These are phyloP conservation scores for Penicillium cataractarum DNA, from an alignment of 495 filamentous ascomycete species.

Conservation along the genomic window DNA sequence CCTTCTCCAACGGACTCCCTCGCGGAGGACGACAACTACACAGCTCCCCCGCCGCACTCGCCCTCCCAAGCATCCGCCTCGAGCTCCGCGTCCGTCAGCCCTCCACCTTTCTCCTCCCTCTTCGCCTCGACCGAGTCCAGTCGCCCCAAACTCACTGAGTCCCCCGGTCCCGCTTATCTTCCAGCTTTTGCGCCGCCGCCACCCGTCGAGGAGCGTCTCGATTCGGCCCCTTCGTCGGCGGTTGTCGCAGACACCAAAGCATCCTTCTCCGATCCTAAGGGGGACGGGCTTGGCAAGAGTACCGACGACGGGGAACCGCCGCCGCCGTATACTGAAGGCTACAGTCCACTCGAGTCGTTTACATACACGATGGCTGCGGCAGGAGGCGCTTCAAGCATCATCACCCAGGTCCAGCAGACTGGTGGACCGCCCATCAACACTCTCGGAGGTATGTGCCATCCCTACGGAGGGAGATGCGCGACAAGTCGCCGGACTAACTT, in stretches of 20 bases:
- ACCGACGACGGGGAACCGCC: conserved; percentile 89
- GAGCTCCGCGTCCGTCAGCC: conserved; percentile 52
- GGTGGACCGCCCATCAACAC: conserved; percentile 83
- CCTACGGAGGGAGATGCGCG: no score
- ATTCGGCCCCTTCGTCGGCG: conserved; percentile 56
- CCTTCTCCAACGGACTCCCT: conserved; percentile 46
- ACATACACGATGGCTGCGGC: conserved; percentile 97
- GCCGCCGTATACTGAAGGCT: conserved; percentile 93
- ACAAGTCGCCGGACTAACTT: not conserved
- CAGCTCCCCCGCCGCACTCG: conserved; percentile 64
- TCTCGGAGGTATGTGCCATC: conserved; percentile 69
- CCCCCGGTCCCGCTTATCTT: conserved; percentile 56
- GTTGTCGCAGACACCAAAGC: conserved; percentile 81
- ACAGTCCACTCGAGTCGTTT: conserved; percentile 88
- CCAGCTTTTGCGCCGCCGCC: conserved; percentile 59
- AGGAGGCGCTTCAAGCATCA: conserved; percentile 95
- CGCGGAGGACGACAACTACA: conserved; percentile 55
- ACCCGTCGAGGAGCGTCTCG: conserved; percentile 40
- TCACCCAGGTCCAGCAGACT: conserved; percentile 96
- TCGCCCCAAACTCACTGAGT: conserved; percentile 57
- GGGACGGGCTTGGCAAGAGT: conserved; percentile 66
- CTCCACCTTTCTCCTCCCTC: conserved; percentile 69
- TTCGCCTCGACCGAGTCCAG: conserved; percentile 52
- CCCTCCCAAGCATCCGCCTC: conserved; percentile 70
- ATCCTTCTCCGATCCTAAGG: conserved; percentile 76